Base-by-base conservation (phyloP, 208 protist genomes). In the Zelonia costaricensis region DNA sequence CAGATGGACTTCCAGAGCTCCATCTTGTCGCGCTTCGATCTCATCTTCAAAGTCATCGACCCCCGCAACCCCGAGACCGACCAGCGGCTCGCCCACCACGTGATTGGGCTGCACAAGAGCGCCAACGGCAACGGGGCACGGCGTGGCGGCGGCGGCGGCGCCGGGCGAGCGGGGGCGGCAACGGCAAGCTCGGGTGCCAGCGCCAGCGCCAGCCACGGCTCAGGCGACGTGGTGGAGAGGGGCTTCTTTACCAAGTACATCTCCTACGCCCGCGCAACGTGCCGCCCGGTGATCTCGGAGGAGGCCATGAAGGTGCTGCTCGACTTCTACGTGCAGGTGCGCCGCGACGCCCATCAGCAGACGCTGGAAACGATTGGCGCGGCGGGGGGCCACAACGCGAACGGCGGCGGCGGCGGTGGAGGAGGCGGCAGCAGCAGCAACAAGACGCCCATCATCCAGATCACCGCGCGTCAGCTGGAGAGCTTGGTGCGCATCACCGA, bases 31-130 rank as follows among this genome's bases (percentile, higher is more conserved):
- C 95, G 99, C 82, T 99, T 99, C 78, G 99, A 99, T 76, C 87
- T 99, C 15, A 93, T 99, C 52, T 99, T 99, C 76, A 99, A 99
- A 60, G 91, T 99, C 1, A 80, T 99, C 42, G 99, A 99, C 82
- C 82, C 86, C 6, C 81, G 89, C 15, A 93, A 98, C 67, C 83
- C 91, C 1, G 88, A 98, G 58, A 87, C 83, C 13, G 98, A 99
- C 69, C 74, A 86, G 44, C 75, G 69, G 1, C 95, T 99, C 3
- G 91, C 97, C 0, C 83, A 88, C 22, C 98, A 99, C 76, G 97
- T 99, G 6, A 84, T 99, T 6, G 81, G 76, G 28, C 82, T 98
- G 71, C 97, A 99, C 76, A 99, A 74, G 96, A 96, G 62, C 62
- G 98, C 75, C 16, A 74, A 67, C 10, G 46, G 56, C 78, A 46